Evolutionary conservation across 2,329 filamentous ascomycete genomes (phyloP).

Genomic region (Claviceps pusilla): DNA sequence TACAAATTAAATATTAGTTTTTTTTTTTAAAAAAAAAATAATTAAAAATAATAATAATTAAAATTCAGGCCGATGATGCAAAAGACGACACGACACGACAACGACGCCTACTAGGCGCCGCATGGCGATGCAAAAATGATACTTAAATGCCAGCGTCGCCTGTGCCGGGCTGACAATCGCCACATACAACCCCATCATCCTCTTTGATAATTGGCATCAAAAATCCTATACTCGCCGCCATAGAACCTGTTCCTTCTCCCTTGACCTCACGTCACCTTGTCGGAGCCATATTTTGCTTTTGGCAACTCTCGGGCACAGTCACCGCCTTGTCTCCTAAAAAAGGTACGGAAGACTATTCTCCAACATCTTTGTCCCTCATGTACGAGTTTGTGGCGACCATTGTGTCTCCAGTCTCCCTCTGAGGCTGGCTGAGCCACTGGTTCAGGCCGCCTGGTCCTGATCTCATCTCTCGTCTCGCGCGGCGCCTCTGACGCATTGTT

Average conservation of each 20-base stretch:
- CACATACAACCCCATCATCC: not conserved
- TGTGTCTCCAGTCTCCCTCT: not conserved
- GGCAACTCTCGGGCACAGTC: not conserved
- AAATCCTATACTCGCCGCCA: not conserved
- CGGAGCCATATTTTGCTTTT: not conserved
- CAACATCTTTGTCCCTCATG: not conserved
- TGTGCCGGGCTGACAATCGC: not conserved
- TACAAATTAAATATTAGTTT: too few relatives aligned
- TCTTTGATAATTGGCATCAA: constrained; percentile 2
- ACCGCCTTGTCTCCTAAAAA: not conserved
- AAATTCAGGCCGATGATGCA: constrained; percentile 3
- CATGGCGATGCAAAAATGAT: not conserved
- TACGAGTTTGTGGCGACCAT: not conserved
- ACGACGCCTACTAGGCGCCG: not conserved
- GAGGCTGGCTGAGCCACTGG: not conserved
- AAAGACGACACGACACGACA: not conserved
- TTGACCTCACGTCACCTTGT: not conserved
- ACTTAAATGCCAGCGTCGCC: constrained; percentile 8
- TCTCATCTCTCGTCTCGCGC: not conserved
- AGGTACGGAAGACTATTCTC: not conserved
- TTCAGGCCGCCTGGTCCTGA: not conserved
- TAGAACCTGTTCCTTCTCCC: not conserved
- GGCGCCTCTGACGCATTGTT: not conserved
- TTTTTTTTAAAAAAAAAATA: not conserved
- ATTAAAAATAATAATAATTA: not conserved